Evolutionary conservation across 2,329 filamentous ascomycete species (phyloP), one percentile per base, ranked within the genome.

Genomic region (Tolypocladium cylindrosporum): DNA sequence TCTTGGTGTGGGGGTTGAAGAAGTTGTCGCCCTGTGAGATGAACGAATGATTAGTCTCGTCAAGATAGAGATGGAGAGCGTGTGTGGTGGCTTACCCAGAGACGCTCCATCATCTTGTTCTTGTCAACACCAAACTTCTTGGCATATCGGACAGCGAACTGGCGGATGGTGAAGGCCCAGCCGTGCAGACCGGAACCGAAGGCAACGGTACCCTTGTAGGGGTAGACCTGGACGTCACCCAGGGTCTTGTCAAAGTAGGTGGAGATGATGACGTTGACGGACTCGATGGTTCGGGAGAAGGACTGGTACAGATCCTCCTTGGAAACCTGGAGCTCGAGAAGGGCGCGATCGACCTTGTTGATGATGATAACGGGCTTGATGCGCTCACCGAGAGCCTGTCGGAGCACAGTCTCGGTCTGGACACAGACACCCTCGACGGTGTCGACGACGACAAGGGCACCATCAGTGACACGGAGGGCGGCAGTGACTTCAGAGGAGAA

Each of bases 101-200:
- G 91, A 88, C 94, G 91, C 84, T 97, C 91, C 90, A 97, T 96
- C 94, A 99, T 97, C 91, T 97, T 97, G 83, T 87, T 89, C 79
- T 92, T 92, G 87, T 99, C 93, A 71, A 99, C 94, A 89, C 94
- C 94, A 72, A 99, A 99, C 83, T 99, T 99, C 91, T 97, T 97
- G 80, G 93, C 89, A 78, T 99, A 99, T 72, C 88, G 87, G 74
- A 85, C 78, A 69, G 94, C 94, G 79, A 99, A 99, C 80, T 99
- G 94, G 74, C 94, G 90, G 82, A 97, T 81, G 72, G 94, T 99
- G 88, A 99, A 99, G 73, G 91, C 93, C 94, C 94, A 99, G 79
- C 94, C 94, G 84, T 99, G 94, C 65, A 97, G 92, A 89, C 93
- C 94, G 78, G 94, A 97, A 81, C 92, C 94, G 84, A 99, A 99